Evolutionary conservation across 495 filamentous ascomycete genomes (phyloP).

Genomic region (Thermochaetoides thermophila): DNA sequence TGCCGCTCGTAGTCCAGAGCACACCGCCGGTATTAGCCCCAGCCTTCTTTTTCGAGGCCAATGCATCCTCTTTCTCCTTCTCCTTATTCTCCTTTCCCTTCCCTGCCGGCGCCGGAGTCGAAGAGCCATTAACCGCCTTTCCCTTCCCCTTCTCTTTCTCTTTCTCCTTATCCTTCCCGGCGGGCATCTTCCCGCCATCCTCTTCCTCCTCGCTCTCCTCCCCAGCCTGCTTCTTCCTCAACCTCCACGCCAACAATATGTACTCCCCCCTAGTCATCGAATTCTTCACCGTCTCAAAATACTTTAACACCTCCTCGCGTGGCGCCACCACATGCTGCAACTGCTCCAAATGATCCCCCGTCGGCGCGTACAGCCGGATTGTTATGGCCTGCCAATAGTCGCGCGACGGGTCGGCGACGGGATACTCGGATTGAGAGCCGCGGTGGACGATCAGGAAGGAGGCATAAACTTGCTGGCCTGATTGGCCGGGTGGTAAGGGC

Average conservation of each 20-base stretch:
- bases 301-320: conserved; percentile 58
- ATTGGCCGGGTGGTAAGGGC: conserved; percentile 19
- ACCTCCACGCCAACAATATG: conserved; percentile 48
- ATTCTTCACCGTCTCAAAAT: conserved; percentile 77
- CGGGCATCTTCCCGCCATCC: conserved; percentile 13
- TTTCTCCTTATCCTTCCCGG: background rate
- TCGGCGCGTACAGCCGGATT: conserved; percentile 51
- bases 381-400: conserved; percentile 91
- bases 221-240: conserved; percentile 35
- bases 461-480: conserved; percentile 36
- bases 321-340: conserved; percentile 67
- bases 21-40: conserved; percentile 12
- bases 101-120: background rate
- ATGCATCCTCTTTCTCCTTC: conserved; percentile 4
- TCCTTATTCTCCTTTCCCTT: background rate
- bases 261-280: conserved; percentile 55
- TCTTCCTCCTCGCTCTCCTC: conserved; percentile 4
- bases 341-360: conserved; percentile 51
- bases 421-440: conserved; percentile 38
- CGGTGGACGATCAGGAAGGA: conserved; percentile 54
- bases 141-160: conserved; percentile 3
- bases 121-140: background rate
- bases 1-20: conserved; percentile 28
- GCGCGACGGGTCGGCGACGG: conserved; percentile 32
- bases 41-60: conserved; percentile 7